Base-by-base conservation (phyloP, 2,329 filamentous ascomycete species). In the Pezicula carpinea region DNA sequence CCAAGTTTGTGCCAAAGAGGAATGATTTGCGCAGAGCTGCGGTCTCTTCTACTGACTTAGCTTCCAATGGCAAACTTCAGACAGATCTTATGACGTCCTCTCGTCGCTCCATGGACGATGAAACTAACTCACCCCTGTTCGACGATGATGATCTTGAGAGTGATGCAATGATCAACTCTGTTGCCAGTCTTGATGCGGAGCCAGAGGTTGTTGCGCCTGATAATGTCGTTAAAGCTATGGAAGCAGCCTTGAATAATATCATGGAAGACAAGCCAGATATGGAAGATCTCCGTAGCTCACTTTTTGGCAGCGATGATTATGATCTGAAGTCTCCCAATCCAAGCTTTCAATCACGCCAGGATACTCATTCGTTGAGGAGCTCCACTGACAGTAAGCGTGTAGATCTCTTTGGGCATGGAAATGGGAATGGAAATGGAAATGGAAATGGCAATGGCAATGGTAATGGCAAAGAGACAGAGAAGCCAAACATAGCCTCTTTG, bases 221-320 rank as follows among this genome's bases (percentile, higher is more conserved):
- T 59, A 87, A 85, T 50, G 85, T 96, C 22, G 90, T 99, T 5
- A 82, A 95, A 67, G 92, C 89, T 3, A 92, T 99, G 79, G 91
- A 97, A 64, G 82, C 87, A 54, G 93, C 91, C 14, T 74, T 99
- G 41, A 95, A 87, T 54, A 87, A 91, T 53, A 99, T 99, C 52
- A 87, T 99, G 73, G 89, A 89, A 55, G 83, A 90, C 54, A 80
- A 86, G 40, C 82, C 86, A 42, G 80, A 79, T 17, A 75, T 79
- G 1, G 81, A 84, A 55, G 82, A 84, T 53, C 65, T 85, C 14
- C 72, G 81, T 34, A 79, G 79, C 14, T 88, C 85, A 0, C 66
- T 91, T 0, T 89, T 91, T 63, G 76, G 75, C 3, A 68, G 75
- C 11, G 75, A 79, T 3, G 72, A 58, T 6, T 38, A 44, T 18